These are phyloP conservation scores for Hymenoscyphus linearis DNA, from an alignment of 2,329 filamentous ascomycete genomes.

Conservation along the genomic window DNA sequence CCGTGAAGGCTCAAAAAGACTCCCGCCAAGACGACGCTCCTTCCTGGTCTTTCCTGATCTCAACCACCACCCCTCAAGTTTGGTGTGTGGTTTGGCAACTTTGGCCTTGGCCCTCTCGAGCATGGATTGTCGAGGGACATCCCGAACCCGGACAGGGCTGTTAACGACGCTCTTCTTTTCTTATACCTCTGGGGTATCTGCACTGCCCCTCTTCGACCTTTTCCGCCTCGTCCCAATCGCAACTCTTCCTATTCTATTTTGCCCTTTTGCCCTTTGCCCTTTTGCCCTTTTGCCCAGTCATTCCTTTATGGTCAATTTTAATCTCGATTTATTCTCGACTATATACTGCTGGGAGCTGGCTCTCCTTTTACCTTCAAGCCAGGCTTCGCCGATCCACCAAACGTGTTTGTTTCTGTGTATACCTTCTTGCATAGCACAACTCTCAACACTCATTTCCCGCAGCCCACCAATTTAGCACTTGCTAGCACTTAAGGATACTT, in stretches of 20 bases:
- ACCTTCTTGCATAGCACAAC: constrained; percentile 36
- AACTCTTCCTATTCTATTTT: constrained; percentile 35
- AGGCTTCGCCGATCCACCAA: constrained; percentile 33
- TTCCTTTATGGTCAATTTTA: constrained; percentile 42
- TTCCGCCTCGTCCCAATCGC: constrained; percentile 42
- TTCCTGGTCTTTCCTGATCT: constrained; percentile 22
- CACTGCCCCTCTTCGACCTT: constrained; percentile 42
- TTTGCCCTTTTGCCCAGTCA: constrained; percentile 47
- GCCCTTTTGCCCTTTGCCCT: too few relatives aligned
- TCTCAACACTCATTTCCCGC: constrained; percentile 37
- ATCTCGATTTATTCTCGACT: constrained; percentile 41
- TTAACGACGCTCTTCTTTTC: constrained; percentile 38
- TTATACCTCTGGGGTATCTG: constrained; percentile 47
- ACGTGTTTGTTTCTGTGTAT: constrained; percentile 38
- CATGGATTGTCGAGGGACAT: constrained; percentile 28
- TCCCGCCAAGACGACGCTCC: constrained; percentile 20
- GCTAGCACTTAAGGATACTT: constrained; percentile 21
- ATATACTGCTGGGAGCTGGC: constrained; percentile 52
- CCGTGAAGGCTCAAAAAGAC: too few relatives aligned
- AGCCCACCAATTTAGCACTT: constrained; percentile 15
- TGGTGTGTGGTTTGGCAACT: constrained; percentile 27
- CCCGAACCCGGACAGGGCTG: constrained; percentile 30
- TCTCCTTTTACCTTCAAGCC: constrained; percentile 44
- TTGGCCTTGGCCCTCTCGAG: constrained; percentile 31
- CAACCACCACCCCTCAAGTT: constrained; percentile 26